Evolutionary conservation across 805 yeast species (phyloP).

Genomic region (Ogataea methanolica): DNA sequence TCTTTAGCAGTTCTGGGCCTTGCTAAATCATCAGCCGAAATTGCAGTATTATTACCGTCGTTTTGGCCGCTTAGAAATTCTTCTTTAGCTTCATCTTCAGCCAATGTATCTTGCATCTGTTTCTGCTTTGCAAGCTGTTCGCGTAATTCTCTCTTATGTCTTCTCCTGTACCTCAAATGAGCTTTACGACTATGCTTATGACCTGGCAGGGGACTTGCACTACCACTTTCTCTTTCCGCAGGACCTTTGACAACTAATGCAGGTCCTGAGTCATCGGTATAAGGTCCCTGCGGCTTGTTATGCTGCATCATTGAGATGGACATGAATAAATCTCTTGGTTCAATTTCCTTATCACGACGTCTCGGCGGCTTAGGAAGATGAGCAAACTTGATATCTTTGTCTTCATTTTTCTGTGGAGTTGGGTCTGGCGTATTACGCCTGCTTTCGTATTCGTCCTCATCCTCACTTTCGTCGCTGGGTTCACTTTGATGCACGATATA

Average conservation of each 20-base stretch:
- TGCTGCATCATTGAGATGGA: conserved; percentile 78
- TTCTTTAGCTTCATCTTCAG: conserved; percentile 1
- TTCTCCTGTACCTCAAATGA: conserved; percentile 19
- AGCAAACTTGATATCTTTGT: conserved; percentile 51
- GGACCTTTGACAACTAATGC: conserved; percentile 78
- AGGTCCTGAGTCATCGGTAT: conserved; percentile 61
- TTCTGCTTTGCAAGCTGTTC: conserved; percentile 9
- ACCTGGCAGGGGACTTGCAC: conserved; percentile 21
- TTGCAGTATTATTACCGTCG: no score
- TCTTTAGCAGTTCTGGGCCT: background rate
- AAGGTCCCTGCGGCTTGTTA: conserved; percentile 30
- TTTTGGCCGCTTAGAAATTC: background rate
- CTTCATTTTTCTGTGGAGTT: background rate
- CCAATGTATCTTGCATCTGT: conserved; percentile 5
- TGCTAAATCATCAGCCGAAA: background rate
- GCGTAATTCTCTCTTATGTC: conserved; percentile 15
- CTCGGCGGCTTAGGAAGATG: conserved; percentile 52
- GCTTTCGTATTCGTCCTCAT: conserved; percentile 3
- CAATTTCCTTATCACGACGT: conserved; percentile 40
- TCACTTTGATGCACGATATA: conserved; percentile 34
- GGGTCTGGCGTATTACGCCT: background rate
- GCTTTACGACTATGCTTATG: conserved; percentile 14
- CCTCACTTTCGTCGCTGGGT: conserved; percentile 36
- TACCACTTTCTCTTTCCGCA: conserved; percentile 55
- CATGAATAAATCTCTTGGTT: conserved; percentile 79